A percentile compares a stretch with the other conserved stretches of the same genome.
These are phyloP conservation scores for Fusarium multiceps DNA, from an alignment of 2,329 filamentous ascomycete genomes.

Conservation along the genomic window DNA sequence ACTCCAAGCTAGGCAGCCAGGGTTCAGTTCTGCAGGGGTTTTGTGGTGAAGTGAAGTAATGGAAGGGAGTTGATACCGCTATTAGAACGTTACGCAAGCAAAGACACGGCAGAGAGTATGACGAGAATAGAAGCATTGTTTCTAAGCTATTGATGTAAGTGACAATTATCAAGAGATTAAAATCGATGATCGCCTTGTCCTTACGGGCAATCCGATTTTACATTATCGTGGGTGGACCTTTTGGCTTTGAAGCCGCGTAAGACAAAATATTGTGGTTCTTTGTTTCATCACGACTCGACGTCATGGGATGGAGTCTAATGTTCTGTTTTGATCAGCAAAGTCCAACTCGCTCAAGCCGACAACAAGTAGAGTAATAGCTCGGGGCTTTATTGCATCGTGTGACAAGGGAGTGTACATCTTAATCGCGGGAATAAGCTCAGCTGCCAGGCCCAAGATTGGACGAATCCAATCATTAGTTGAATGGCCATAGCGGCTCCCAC, in stretches of 20 bases:
- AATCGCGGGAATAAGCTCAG: constrained; percentile 40
- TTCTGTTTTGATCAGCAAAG: constrained; percentile 36
- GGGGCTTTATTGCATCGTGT: constrained; percentile 32
- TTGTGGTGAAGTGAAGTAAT: background rate
- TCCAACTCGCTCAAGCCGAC: background rate
- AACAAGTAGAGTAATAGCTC: background rate
- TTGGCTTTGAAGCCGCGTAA: constrained; percentile 20
- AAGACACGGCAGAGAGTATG: background rate
- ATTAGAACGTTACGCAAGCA: constrained; percentile 13
- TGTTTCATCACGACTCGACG: constrained; percentile 41
- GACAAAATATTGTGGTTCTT: constrained; percentile 38
- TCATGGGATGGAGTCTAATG: constrained; percentile 31
- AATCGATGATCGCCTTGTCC: constrained; percentile 8
- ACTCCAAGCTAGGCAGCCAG: constrained; percentile 10
- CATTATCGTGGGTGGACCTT: constrained; percentile 21
- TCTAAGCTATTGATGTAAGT: background rate
- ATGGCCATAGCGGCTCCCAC: constrained; percentile 30
- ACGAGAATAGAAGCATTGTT: constrained; percentile 9
- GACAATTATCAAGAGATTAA: background rate
- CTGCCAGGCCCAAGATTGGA: constrained; percentile 34
- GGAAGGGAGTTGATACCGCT: background rate
- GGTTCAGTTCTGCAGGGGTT: constrained; percentile 20
- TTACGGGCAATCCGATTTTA: background rate
- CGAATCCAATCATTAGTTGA: background rate
- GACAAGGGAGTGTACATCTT: constrained; percentile 24